Conservation (phyloP, 139 green algal species). For the Micractinium sp. region DNA sequence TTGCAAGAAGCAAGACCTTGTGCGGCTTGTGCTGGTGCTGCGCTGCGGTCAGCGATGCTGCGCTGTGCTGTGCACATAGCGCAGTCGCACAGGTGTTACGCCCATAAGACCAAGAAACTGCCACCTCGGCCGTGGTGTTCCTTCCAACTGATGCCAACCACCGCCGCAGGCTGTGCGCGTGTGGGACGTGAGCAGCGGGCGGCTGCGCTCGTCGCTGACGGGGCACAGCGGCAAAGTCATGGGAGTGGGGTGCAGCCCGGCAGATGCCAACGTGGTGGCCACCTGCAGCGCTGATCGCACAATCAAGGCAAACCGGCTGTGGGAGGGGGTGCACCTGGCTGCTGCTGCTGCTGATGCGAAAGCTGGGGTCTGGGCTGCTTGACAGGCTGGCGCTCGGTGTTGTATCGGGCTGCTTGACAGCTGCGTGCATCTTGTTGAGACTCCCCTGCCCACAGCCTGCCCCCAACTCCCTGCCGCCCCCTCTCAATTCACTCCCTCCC, state of each 20-base stretch:
- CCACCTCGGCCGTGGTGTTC: no score
- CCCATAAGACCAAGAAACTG: no score
- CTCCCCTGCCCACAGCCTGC: background rate
- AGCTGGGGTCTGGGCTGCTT: background rate
- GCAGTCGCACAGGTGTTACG: no score
- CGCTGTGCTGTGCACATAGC: no score
- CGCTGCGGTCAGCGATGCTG: background rate
- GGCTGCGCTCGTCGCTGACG: slow-evolving; percentile 74
- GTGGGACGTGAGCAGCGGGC: slow-evolving; percentile 62
- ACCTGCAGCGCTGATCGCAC: slow-evolving; percentile 67
- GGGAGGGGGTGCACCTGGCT: background rate
- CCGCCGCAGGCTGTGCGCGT: slow-evolving; percentile 58
- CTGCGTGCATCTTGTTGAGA: no score
- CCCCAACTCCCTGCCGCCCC: background rate
- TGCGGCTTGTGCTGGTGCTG: background rate
- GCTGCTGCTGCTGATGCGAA: background rate
- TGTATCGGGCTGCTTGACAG: background rate
- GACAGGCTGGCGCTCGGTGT: background rate
- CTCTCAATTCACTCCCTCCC: background rate
- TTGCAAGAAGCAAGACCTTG: no score
- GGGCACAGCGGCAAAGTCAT: slow-evolving; percentile 71
- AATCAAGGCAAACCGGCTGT: slow-evolving; percentile 44
- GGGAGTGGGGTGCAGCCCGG: slow-evolving; percentile 61
- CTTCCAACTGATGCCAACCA: no score
- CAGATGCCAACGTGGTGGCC: slow-evolving; percentile 57